phyloP scores from a whole-genome alignment of 2,329 filamentous ascomycete species.

The Aspergillus thermomutatus region DNA sequence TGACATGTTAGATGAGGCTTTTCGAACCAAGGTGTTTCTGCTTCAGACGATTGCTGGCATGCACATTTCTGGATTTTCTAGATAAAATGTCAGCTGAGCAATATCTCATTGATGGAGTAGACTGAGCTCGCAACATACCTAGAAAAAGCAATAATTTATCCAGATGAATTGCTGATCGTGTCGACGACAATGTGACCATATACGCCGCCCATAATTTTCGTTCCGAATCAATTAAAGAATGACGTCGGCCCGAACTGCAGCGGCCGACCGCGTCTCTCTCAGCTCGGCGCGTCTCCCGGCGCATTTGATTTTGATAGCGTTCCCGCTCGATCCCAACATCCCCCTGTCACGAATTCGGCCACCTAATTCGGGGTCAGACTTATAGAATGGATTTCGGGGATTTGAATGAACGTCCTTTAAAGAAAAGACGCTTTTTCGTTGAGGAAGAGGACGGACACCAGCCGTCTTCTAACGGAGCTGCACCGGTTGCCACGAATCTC shows the following conservation, averaged over 20 bases:
- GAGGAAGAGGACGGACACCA: slow-evolving; percentile 40
- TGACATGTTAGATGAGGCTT: slow-evolving; percentile 12
- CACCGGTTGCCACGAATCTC: slow-evolving; percentile 1
- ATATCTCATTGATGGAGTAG: background rate
- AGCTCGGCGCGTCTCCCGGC: slow-evolving; percentile 24
- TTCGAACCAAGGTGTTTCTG: background rate
- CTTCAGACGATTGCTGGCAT: background rate
- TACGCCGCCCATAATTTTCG: slow-evolving; percentile 5
- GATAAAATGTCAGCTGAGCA: background rate
- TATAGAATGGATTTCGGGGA: slow-evolving; percentile 36
- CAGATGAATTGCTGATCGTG: slow-evolving; percentile 1
- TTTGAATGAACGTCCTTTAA: slow-evolving; percentile 53
- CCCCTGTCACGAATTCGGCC: background rate
- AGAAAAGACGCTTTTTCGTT: slow-evolving; percentile 62
- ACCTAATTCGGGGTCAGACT: background rate
- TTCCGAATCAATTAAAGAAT: slow-evolving; percentile 16
- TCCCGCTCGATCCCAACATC: background rate
- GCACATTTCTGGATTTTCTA: background rate
- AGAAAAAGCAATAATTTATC: background rate
- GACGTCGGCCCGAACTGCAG: slow-evolving; percentile 26
- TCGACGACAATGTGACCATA: background rate
- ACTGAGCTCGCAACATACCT: background rate
- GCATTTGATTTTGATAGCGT: background rate
- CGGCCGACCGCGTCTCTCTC: background rate
- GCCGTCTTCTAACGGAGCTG: slow-evolving; percentile 11